phyloP scores from a whole-genome alignment of 148 eudicot genomes.

The Cornus florida region DNA sequence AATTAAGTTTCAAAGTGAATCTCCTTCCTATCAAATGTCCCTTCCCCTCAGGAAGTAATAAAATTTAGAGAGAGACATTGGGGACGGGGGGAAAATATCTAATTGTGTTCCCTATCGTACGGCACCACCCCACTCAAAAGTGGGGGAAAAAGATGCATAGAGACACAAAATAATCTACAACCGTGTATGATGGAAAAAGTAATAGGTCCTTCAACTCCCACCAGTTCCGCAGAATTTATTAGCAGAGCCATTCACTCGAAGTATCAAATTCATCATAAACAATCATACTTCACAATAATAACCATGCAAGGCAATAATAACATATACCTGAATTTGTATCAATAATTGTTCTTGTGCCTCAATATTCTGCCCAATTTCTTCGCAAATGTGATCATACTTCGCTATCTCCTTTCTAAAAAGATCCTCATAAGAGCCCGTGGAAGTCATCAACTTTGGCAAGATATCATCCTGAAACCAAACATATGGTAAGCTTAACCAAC shows the following conservation, averaged over 20 bases:
- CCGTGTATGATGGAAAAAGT: too few species aligned
- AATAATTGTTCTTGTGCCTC: slow-evolving; percentile 82
- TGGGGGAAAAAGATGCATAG: too few species aligned
- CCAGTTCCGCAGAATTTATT: not conserved
- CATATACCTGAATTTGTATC: slow-evolving; percentile 74
- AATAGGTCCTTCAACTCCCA: too few species aligned
- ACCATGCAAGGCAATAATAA: not conserved
- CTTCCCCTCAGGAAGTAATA: too few species aligned
- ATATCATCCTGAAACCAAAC: slow-evolving; percentile 77
- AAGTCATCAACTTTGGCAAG: slow-evolving; percentile 93
- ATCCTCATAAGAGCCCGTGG: slow-evolving; percentile 92
- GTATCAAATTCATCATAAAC: not conserved
- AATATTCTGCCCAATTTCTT: slow-evolving; percentile 76
- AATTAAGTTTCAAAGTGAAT: too few species aligned
- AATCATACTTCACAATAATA: too few species aligned
- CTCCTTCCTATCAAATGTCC: too few species aligned
- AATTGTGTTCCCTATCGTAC: not conserved
- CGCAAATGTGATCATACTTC: slow-evolving; percentile 80
- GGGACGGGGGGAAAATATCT: too few species aligned
- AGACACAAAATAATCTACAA: too few species aligned
- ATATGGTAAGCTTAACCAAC: slow-evolving; percentile 17
- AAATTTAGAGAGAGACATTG: too few species aligned
- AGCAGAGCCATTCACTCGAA: not conserved
- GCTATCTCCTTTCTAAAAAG: slow-evolving; percentile 91
- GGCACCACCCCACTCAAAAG: too few species aligned